phyloP scores from a whole-genome alignment of 148 eudicot species.

The Suaeda aralocaspica region DNA sequence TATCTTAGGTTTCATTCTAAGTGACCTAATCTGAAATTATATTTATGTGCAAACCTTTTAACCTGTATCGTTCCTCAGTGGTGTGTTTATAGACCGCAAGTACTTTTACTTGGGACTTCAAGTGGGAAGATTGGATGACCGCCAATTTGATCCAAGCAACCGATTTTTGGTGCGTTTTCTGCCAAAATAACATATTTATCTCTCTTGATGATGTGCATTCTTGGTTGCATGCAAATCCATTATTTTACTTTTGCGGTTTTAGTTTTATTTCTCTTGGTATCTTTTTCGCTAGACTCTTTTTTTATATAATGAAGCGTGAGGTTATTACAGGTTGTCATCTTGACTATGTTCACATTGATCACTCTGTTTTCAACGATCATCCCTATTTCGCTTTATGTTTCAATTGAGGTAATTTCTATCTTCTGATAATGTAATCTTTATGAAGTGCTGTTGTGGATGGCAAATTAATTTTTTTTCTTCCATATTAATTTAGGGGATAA shows the following conservation, averaged over 20 bases:
- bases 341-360: slow-evolving; percentile 89
- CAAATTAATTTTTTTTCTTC: slow-evolving; percentile 15
- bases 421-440: slow-evolving; percentile 6
- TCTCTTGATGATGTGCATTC: neutral
- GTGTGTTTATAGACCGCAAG: slow-evolving; percentile 57
- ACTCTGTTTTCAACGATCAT: slow-evolving; percentile 95
- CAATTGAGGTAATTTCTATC: slow-evolving; percentile 70
- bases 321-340: slow-evolving; percentile 57
- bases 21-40: slow-evolving; percentile 10
- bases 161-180: slow-evolving; percentile 66
- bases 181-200: neutral
- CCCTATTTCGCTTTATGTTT: slow-evolving; percentile 96
- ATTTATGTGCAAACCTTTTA: slow-evolving; percentile 14
- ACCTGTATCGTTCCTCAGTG: slow-evolving; percentile 45
- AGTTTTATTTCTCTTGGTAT: neutral
- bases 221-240: neutral
- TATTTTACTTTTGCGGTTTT: neutral
- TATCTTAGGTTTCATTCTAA: neutral
- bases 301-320: neutral
- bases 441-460: slow-evolving; percentile 8
- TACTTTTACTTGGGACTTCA: slow-evolving; percentile 69
- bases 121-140: slow-evolving; percentile 33
- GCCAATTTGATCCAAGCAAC: slow-evolving; percentile 75
- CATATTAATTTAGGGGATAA: slow-evolving; percentile 62
- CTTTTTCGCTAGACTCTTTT: neutral